Percentiles rank a stretch among this genome's conserved stretches.
phyloP scores from a whole-genome alignment of 2,329 filamentous ascomycete genomes.

The Paecilomyces dactylethromorphus region DNA sequence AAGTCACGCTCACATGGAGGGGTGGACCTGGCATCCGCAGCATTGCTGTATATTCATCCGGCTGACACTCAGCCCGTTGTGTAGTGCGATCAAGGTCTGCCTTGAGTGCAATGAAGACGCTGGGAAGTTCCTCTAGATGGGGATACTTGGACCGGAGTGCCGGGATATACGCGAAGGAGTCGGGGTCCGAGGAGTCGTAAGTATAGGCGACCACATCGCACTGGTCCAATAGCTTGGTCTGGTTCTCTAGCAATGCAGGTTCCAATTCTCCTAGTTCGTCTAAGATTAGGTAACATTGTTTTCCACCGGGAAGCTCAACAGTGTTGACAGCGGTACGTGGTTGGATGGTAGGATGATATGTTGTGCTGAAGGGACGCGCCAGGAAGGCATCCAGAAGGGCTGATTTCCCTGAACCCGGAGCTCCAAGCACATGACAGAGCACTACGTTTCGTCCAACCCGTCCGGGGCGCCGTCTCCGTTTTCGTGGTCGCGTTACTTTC shows the following conservation, averaged over 20 bases:
- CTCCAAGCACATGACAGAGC: slow-evolving; percentile 84
- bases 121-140: slow-evolving; percentile 80
- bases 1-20: slow-evolving; percentile 88
- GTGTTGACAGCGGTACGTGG: slow-evolving; percentile 91
- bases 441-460: slow-evolving; percentile 92
- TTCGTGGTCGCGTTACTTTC: slow-evolving; percentile 87
- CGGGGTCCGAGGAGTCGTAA: slow-evolving; percentile 94
- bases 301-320: slow-evolving; percentile 89
- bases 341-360: slow-evolving; percentile 91
- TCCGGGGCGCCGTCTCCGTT: slow-evolving; percentile 72
- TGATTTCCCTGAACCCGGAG: slow-evolving; percentile 81
- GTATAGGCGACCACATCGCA: slow-evolving; percentile 93
- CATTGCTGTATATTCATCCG: slow-evolving; percentile 80
- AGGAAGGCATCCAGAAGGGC: slow-evolving; percentile 86
- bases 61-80: slow-evolving; percentile 85
- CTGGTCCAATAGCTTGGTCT: slow-evolving; percentile 71
- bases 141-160: slow-evolving; percentile 71
- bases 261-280: slow-evolving; percentile 96
- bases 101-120: slow-evolving; percentile 88
- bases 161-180: slow-evolving; percentile 90
- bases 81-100: slow-evolving; percentile 94
- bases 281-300: slow-evolving; percentile 93
- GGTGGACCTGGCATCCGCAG: slow-evolving; percentile 80
- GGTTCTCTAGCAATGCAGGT: slow-evolving; percentile 87
- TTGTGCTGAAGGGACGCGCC: slow-evolving; percentile 73